These are phyloP conservation scores for Echinochloa phyllopogon DNA, from an alignment of 176 grass and related monocot genomes.

Conservation along the genomic window DNA sequence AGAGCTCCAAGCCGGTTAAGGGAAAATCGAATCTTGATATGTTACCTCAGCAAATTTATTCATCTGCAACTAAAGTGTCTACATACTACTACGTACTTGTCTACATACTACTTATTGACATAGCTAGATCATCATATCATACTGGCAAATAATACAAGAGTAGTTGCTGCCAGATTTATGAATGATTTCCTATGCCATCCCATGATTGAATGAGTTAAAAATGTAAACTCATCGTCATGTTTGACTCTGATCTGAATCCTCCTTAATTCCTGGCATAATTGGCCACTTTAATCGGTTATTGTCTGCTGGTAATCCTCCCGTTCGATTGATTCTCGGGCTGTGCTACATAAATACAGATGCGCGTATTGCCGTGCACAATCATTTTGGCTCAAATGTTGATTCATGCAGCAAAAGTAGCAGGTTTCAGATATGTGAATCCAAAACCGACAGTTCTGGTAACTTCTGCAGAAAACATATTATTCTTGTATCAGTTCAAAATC, in stretches of 20 bases:
- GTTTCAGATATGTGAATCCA: not conserved
- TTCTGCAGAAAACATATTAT: not conserved
- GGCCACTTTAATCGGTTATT: not conserved
- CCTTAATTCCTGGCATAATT: not conserved
- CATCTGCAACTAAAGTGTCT: not conserved
- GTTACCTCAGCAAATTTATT: not conserved
- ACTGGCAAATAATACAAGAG: not conserved
- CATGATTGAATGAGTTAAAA: constrained; percentile 12
- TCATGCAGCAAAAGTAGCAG: not conserved
- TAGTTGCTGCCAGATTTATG: not conserved
- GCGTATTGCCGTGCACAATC: not conserved
- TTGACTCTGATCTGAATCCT: not conserved
- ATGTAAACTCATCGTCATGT: not conserved
- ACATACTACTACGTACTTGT: not conserved
- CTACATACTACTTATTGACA: no score
- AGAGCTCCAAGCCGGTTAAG: not conserved
- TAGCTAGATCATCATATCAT: not conserved
- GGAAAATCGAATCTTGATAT: not conserved
- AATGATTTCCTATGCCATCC: not conserved
- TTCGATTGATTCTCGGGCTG: not conserved
- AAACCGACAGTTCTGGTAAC: not conserved
- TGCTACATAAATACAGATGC: not conserved
- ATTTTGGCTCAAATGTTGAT: not conserved
- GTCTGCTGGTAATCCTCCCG: not conserved
- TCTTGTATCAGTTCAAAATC: not conserved